These are phyloP conservation scores for Fistulinella prunicolor DNA, from an alignment of 768 basidiomycete genomes.

Conservation along the genomic window DNA sequence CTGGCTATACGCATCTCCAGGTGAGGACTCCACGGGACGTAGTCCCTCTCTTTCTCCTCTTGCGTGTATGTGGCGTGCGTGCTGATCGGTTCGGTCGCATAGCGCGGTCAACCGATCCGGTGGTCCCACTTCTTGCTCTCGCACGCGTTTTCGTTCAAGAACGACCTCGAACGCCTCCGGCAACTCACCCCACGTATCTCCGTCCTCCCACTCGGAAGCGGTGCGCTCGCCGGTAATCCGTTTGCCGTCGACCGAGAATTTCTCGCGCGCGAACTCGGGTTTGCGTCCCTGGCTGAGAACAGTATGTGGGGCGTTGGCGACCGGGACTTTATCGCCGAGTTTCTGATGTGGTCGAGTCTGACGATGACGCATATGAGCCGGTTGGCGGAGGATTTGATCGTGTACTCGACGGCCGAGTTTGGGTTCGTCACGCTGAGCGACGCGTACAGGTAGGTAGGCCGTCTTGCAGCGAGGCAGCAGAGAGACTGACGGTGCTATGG, in stretches of 20 bases:
- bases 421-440: conserved; percentile 95
- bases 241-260: conserved; percentile 93
- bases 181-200: conserved; percentile 89
- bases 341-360: conserved; percentile 93
- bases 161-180: conserved; percentile 81
- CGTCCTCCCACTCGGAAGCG: conserved; percentile 89
- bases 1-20: conserved; percentile 98
- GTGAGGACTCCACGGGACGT: conserved; percentile 50
- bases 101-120: conserved; percentile 98
- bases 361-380: conserved; percentile 92
- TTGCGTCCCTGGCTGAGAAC: conserved; percentile 87
- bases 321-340: conserved; percentile 96
- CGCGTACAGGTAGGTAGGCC: conserved; percentile 77
- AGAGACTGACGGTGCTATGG: no score
- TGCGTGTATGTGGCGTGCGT: background rate
- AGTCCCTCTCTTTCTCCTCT: background rate
- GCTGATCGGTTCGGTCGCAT: conserved; percentile 3
- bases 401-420: conserved; percentile 97
- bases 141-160: conserved; percentile 90
- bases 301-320: conserved; percentile 96
- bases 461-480: no score
- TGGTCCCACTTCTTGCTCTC: conserved; percentile 98
- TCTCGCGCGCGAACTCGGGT: conserved; percentile 86
- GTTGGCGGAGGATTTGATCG: conserved; percentile 92
- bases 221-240: conserved; percentile 95